Percentiles rank a stretch among this genome's conserved stretches.
phyloP scores from a whole-genome alignment of 257 asterid genomes.

The Orobanche coerulescens region DNA sequence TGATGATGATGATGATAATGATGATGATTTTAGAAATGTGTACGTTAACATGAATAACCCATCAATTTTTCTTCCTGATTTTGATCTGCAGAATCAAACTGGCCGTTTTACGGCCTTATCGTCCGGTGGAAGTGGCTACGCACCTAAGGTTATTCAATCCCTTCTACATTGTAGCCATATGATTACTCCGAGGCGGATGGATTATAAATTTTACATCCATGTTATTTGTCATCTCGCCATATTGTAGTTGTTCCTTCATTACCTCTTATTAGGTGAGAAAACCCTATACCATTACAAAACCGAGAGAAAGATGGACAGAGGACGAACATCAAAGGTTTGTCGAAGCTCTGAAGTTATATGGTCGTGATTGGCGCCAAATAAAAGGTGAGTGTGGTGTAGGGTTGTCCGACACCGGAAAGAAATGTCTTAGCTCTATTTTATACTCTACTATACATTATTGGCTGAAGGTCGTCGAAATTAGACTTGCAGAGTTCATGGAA shows the following conservation, averaged over 20 bases:
- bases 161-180: neutral
- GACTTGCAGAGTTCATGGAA: no score
- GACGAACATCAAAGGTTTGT: slow-evolving; percentile 77
- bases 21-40: no score
- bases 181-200: slow-evolving; percentile 4
- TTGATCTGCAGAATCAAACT: slow-evolving; percentile 39
- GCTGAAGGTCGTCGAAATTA: no score
- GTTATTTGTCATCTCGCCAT: slow-evolving; percentile 15
- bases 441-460: neutral
- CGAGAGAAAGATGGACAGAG: slow-evolving; percentile 80
- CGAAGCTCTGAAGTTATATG: slow-evolving; percentile 72
- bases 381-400: slow-evolving; percentile 55
- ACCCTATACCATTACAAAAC: slow-evolving; percentile 78
- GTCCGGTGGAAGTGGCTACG: slow-evolving; percentile 29
- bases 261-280: slow-evolving; percentile 52
- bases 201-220: slow-evolving; percentile 12
- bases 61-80: neutral
- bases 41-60: no score
- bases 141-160: slow-evolving; percentile 52
- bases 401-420: slow-evolving; percentile 20
- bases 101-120: slow-evolving; percentile 22
- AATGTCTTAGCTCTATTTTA: neutral
- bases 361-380: slow-evolving; percentile 89
- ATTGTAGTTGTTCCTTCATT: slow-evolving; percentile 25
- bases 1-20: no score